Base-by-base conservation (phyloP, 2,329 filamentous ascomycete species). In the Aaosphaeria arxii region DNA sequence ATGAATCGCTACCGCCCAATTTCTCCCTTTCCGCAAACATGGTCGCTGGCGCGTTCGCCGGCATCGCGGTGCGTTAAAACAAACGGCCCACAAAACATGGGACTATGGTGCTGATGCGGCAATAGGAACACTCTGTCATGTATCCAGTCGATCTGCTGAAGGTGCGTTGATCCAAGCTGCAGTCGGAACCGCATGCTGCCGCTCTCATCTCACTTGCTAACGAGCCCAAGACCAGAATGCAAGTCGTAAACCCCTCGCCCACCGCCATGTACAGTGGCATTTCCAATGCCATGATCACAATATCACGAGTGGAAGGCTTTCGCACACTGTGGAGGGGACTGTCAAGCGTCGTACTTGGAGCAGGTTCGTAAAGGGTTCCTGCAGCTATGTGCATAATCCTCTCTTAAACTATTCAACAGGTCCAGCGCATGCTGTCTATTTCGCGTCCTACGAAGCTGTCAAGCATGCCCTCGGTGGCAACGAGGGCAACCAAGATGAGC, bases 141-240 rank as follows among this genome's bases (percentile, higher is more conserved):
- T 99, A 99, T 70, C 94, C 94, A 17, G 88, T 99, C 67, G 94
- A 99, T 76, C 84, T 95, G 59, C 88, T 99, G 69, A 99, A 99
- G 87, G 94, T 96, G 71, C 56, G 77, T 64, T 45, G 48, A 50
- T 51, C 32, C 17, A 7, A 24, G 17, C 17, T 24, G 17, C 17
- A 24, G 17, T 24, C 17, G 17, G 3, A 24, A 24, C 17, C 17
- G 17, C 17, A 24, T 24, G 17, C 11, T 40, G 5, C 9, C 11
- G 11, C 5, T 29, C 11, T 41, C 36, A 7, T 47, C 32, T 36
- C 29, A 46, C 31, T 6, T 40, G 57, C 58, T 66, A 54, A 65
- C 54, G n/a, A 35, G 40, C 33, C 29, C 33, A 66, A 97, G 94
- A 99, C 94, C 40, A 88, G 94, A 71, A 96, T 97, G 91, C 94